Base-by-base conservation (phyloP, 176 grass and related monocot genomes). In the Areca catechu region DNA sequence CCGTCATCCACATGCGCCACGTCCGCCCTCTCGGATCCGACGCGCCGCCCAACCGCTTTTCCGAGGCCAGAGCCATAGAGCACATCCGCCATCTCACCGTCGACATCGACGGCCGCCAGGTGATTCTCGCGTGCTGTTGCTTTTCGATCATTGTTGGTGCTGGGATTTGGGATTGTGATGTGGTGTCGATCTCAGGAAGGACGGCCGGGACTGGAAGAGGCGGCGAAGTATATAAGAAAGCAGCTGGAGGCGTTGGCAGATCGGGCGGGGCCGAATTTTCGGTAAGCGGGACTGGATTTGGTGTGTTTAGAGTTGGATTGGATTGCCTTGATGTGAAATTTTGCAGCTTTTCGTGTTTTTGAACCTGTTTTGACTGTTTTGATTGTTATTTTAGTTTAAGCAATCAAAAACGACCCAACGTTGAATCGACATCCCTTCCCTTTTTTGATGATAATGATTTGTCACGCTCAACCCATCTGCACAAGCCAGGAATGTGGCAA, bases 1-100 rank as follows among this genome's bases (percentile, higher is more conserved):
- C 48, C 63, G 71, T 77, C 77, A 74, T 90, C 67, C 83, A 97
- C 77, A 97, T 85, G 83, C 81, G 78, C 71, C 92, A 97, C 68
- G 86, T 97, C 53, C 16, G 63, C 37, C 92, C 92, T 18, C 80
- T 97, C 24, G 80, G 62, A 6, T 15, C 51, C 57, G 77, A 82
- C 68, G 83, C 92, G 22, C 78, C 80, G 7, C 61, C 20, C 10
- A 70, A 60, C 47, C 65, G 56, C 3, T 97, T 97, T 78, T 82
- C 92, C 53, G 92, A 97, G 77, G 86, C 83, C 9, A 83, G 86
- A 48, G 83, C 72, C 49, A 71, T 97, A 43, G 75, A 82, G 12
- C 92, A 97, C 75, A 68, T 97, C 57, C 83, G 51, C 6, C 69
- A 65, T 52, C 92, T 97, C 75, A 56, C 87, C 19, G 92, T 82